These are phyloP conservation scores for Colletotrichum trifolii DNA, from an alignment of 2,329 filamentous ascomycete species.

Conservation along the genomic window DNA sequence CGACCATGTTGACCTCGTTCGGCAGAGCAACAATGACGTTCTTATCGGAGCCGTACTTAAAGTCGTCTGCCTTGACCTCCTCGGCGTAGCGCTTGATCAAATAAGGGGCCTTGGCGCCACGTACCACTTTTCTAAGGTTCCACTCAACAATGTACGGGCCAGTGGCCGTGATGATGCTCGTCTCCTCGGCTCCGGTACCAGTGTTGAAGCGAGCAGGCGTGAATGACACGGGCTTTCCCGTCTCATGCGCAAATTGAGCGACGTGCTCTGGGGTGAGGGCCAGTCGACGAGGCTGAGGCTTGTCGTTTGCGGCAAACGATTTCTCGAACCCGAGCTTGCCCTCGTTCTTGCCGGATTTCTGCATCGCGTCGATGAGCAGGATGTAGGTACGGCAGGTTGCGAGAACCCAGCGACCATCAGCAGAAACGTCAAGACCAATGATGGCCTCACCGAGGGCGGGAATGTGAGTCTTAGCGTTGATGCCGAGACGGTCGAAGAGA, in stretches of 20 bases:
- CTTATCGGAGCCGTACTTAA: constrained; percentile 96
- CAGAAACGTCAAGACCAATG: constrained; percentile 92
- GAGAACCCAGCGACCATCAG: constrained; percentile 94
- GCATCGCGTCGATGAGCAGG: constrained; percentile 89
- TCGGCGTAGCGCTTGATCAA: constrained; percentile 96
- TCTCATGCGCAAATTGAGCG: constrained; percentile 97
- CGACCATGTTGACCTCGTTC: constrained; percentile 98
- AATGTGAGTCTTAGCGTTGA: constrained; percentile 97
- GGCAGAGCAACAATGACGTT: constrained; percentile 97
- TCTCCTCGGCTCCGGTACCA: constrained; percentile 82
- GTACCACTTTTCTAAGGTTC: constrained; percentile 90
- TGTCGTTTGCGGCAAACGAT: constrained; percentile 89
- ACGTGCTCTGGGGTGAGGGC: constrained; percentile 91
- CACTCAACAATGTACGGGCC: constrained; percentile 97
- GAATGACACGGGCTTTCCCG: constrained; percentile 85
- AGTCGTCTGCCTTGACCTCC: constrained; percentile 97
- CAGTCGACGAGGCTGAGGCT: constrained; percentile 91
- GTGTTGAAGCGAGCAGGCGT: constrained; percentile 95
- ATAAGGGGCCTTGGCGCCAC: constrained; percentile 86
- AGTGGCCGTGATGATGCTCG: constrained; percentile 95
- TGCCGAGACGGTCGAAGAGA: constrained; percentile 94
- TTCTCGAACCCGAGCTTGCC: constrained; percentile 98
- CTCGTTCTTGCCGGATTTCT: constrained; percentile 94
- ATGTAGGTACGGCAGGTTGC: constrained; percentile 95
- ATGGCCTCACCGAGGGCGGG: constrained; percentile 96